Percentiles rank a stretch among this genome's conserved stretches.
These are phyloP conservation scores for Populus hybrid DNA, from an alignment of 441 rosid species.

Conservation along the genomic window DNA sequence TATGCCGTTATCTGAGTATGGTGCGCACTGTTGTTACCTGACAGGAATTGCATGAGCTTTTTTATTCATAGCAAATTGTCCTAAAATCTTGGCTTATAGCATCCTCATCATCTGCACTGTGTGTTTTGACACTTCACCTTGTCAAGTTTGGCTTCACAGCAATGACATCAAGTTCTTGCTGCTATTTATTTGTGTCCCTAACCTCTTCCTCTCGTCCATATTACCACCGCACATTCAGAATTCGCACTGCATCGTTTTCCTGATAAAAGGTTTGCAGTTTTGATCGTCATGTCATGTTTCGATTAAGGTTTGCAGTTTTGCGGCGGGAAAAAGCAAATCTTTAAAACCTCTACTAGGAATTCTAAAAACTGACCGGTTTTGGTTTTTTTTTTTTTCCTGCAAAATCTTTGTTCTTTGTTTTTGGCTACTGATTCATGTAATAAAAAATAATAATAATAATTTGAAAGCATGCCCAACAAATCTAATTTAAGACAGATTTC, in stretches of 20 bases:
- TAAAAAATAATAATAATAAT: background rate
- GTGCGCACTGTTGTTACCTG: background rate
- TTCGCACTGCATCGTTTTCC: background rate
- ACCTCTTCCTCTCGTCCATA: background rate
- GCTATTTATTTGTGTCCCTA: background rate
- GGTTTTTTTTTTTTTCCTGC: no score
- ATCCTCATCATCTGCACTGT: background rate
- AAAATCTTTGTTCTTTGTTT: background rate
- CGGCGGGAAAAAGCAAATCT: background rate
- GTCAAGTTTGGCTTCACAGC: background rate
- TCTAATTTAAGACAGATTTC: background rate
- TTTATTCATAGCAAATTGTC: background rate
- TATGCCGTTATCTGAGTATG: background rate
- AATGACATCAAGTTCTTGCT: background rate
- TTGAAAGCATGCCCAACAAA: background rate
- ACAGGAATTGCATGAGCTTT: background rate
- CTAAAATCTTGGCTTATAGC: background rate
- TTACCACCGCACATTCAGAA: background rate
- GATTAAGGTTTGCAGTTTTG: background rate
- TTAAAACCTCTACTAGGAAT: background rate
- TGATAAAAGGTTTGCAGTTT: background rate
- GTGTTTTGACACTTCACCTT: background rate
- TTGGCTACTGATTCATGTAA: background rate
- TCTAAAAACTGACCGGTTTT: background rate
- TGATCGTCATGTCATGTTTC: background rate